Evolutionary conservation across 768 basidiomycete genomes (phyloP).

Genomic region (Podaxis carcinomalis): DNA sequence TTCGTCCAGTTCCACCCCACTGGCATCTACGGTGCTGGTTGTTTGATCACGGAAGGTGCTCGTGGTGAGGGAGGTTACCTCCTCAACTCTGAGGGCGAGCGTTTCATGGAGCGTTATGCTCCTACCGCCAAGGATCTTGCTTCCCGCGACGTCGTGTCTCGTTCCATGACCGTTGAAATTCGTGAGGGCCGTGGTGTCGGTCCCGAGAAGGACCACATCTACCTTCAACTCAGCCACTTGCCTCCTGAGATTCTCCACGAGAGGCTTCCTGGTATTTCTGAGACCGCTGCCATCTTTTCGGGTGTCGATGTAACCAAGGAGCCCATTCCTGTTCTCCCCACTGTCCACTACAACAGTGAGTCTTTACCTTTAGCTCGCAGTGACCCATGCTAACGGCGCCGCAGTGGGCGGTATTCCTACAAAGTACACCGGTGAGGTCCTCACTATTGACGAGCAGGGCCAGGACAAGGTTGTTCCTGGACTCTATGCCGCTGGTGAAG

Average conservation of each 20-base stretch:
- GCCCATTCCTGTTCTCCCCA: slow-evolving; percentile 97
- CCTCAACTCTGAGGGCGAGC: slow-evolving; percentile 96
- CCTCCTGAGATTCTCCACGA: slow-evolving; percentile 95
- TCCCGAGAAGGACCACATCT: slow-evolving; percentile 96
- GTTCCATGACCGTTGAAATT: slow-evolving; percentile 98
- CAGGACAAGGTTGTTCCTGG: slow-evolving; percentile 95
- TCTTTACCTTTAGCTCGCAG: slow-evolving; percentile 11
- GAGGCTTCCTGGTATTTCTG: slow-evolving; percentile 97
- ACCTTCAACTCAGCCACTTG: slow-evolving; percentile 94
- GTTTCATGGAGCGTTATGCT: slow-evolving; percentile 99
- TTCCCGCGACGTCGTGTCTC: slow-evolving; percentile 98
- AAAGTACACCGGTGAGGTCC: slow-evolving; percentile 94
- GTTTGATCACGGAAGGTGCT: slow-evolving; percentile 98
- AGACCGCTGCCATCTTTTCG: slow-evolving; percentile 97
- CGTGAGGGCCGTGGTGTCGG: slow-evolving; percentile 99
- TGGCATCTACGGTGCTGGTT: slow-evolving; percentile 98
- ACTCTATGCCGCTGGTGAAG: slow-evolving; percentile 97
- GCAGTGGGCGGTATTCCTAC: slow-evolving; percentile 99
- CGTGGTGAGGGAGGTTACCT: slow-evolving; percentile 99
- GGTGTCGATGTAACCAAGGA: slow-evolving; percentile 99
- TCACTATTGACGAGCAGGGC: slow-evolving; percentile 84
- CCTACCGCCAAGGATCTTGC: slow-evolving; percentile 99
- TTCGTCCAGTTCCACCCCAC: slow-evolving; percentile 99
- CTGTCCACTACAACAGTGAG: slow-evolving; percentile 98
- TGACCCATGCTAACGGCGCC: background rate